Evolutionary conservation across 2,329 filamentous ascomycete genomes (phyloP).

Genomic region (Pseudocercospora musae): DNA sequence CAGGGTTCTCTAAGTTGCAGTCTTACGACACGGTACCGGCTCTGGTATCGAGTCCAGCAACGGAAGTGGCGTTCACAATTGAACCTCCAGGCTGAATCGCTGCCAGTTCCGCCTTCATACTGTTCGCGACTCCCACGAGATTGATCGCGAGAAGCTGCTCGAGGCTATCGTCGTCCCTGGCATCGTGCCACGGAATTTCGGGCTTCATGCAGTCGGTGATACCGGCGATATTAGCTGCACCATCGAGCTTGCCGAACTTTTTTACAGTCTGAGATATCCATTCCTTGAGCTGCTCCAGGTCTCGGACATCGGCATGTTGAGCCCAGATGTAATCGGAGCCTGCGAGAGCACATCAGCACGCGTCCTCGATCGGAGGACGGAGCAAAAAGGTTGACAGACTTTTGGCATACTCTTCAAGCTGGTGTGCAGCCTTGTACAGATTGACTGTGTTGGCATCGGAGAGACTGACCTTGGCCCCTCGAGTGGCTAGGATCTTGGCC

Average conservation of each 20-base stretch:
- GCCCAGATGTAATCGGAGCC: neutral
- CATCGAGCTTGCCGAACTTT: conserved; percentile 35
- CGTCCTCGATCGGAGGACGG: neutral
- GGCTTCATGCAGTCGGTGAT: conserved; percentile 19
- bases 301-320: conserved; percentile 26
- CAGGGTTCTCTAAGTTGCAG: neutral
- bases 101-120: conserved; percentile 46
- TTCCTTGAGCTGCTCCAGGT: conserved; percentile 23
- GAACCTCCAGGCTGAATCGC: conserved; percentile 44
- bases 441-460: conserved; percentile 42
- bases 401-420: neutral
- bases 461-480: conserved; percentile 47
- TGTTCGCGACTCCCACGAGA: conserved; percentile 45
- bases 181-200: conserved; percentile 19
- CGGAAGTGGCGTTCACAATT: conserved; percentile 54
- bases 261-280: conserved; percentile 34
- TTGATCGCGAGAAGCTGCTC: conserved; percentile 30
- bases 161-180: conserved; percentile 20
- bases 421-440: neutral
- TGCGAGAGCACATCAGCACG: neutral
- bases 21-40: conserved; percentile 7
- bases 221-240: conserved; percentile 43
- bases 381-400: neutral
- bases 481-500: conserved; percentile 43
- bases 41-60: conserved; percentile 37